A percentile compares a stretch with the other conserved stretches of the same genome.
Evolutionary conservation across 2,329 filamentous ascomycete species (phyloP).

Genomic region (Stagonosporopsis rhizophila): DNA sequence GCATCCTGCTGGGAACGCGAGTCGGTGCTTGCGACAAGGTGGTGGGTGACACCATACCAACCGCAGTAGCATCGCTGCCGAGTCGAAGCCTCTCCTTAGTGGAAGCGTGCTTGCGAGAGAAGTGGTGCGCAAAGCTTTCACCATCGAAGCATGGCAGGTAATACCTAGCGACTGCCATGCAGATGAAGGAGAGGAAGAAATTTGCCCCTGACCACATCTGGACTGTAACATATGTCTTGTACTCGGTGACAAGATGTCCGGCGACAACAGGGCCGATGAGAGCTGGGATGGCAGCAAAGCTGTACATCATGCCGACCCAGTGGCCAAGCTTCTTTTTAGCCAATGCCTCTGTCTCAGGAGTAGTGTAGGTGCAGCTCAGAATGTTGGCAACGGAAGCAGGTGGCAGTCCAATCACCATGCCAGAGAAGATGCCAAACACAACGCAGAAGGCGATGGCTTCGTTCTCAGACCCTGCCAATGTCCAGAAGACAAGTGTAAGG

Average conservation of each 20-base stretch:
- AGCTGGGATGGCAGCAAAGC: conserved; percentile 53
- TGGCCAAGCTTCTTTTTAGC: conserved; percentile 55
- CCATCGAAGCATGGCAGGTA: conserved; percentile 43
- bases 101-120: conserved; percentile 9
- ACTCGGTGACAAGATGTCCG: conserved; percentile 54
- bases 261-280: conserved; percentile 58
- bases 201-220: conserved; percentile 57
- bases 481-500: conserved; percentile 55
- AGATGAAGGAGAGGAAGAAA: conserved; percentile 51
- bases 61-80: conserved; percentile 13
- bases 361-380: conserved; percentile 46
- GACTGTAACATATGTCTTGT: conserved; percentile 53
- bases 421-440: conserved; percentile 57
- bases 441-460: conserved; percentile 57
- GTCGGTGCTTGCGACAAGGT: conserved; percentile 13
- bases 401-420: conserved; percentile 59
- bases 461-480: conserved; percentile 46
- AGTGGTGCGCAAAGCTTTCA: conserved; percentile 23
- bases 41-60: conserved; percentile 1
- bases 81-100: conserved; percentile 16
- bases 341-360: conserved; percentile 33
- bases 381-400: conserved; percentile 59
- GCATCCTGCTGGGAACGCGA: conserved; percentile 6
- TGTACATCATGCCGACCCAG: conserved; percentile 63
- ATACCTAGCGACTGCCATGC: conserved; percentile 49